Conservation (phyloP, 75 land plant genomes). For the Sequoia sempervirens region DNA sequence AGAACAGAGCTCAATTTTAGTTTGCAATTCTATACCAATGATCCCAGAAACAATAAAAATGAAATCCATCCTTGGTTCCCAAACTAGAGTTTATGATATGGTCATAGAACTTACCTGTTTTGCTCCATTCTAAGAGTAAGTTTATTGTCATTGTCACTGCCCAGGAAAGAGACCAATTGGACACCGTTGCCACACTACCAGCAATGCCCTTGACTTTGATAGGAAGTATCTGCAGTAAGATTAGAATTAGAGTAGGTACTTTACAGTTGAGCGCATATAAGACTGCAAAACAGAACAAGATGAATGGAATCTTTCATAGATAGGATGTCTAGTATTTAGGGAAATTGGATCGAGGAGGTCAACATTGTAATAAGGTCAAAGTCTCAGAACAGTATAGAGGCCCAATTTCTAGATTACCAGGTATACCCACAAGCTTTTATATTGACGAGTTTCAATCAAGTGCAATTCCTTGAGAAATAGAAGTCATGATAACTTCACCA, state of each 20-base stretch:
- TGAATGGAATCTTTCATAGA: background rate
- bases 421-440: background rate
- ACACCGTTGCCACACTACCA: too few species aligned
- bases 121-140: too few species aligned
- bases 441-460: background rate
- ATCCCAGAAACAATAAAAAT: too few species aligned
- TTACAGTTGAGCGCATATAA: background rate
- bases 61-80: too few species aligned
- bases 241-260: background rate
- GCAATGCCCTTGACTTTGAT: too few species aligned
- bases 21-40: too few species aligned
- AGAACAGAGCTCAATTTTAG: too few species aligned
- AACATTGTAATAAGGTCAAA: background rate
- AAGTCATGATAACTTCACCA: background rate
- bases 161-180: too few species aligned
- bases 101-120: too few species aligned
- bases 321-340: background rate
- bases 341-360: background rate
- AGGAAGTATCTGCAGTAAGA: too few species aligned
- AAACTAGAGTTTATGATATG: too few species aligned
- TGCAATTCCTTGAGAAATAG: slow-evolving; percentile 2
- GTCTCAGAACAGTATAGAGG: background rate
- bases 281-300: background rate
- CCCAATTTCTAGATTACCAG: background rate
- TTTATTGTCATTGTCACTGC: too few species aligned